These are phyloP conservation scores for Penicillium macrosclerotiorum DNA, from an alignment of 495 filamentous ascomycete species.

Conservation along the genomic window DNA sequence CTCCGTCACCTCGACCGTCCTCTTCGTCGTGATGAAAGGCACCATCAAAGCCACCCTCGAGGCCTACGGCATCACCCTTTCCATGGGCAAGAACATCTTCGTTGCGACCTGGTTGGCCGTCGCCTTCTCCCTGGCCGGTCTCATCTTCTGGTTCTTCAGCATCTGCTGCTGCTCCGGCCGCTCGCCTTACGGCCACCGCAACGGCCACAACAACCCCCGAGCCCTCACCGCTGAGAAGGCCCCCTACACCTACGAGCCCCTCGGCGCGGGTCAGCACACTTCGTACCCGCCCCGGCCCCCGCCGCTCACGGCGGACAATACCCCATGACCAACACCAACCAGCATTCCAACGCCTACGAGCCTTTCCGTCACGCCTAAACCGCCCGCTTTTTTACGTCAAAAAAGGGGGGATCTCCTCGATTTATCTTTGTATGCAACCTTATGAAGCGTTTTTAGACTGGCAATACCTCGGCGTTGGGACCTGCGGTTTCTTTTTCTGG, in stretches of 20 bases:
- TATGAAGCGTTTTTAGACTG: conserved; percentile 23
- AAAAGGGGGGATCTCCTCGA: too few species aligned
- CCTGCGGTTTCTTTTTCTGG: conserved; percentile 7
- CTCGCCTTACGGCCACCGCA: conserved; percentile 44
- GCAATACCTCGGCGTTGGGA: conserved; percentile 26
- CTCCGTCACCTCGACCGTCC: conserved; percentile 55
- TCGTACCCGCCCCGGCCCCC: conserved; percentile 31
- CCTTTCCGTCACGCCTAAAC: conserved; percentile 46
- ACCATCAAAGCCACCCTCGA: conserved; percentile 60
- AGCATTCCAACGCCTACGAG: conserved; percentile 39
- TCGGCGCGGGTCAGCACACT: conserved; percentile 34
- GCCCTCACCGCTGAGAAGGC: conserved; percentile 46
- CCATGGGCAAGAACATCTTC: conserved; percentile 66
- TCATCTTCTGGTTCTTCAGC: conserved; percentile 86
- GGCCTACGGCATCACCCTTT: conserved; percentile 62
- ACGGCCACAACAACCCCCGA: conserved; percentile 19
- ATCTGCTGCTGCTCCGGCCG: conserved; percentile 84
- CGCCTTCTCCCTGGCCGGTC: conserved; percentile 67
- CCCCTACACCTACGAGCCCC: conserved; percentile 51
- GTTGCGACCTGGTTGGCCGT: conserved; percentile 74
- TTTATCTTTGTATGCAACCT: conserved; percentile 18
- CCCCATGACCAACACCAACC: conserved; percentile 22
- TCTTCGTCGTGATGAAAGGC: conserved; percentile 59
- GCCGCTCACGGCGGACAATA: conserved; percentile 18
- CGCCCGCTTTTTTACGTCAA: too few species aligned